A percentile compares a stretch with the other conserved stretches of the same genome.
Evolutionary conservation across 1,284 basidiomycete species (phyloP).

Genomic region (Phylloboletellus chloephorus): DNA sequence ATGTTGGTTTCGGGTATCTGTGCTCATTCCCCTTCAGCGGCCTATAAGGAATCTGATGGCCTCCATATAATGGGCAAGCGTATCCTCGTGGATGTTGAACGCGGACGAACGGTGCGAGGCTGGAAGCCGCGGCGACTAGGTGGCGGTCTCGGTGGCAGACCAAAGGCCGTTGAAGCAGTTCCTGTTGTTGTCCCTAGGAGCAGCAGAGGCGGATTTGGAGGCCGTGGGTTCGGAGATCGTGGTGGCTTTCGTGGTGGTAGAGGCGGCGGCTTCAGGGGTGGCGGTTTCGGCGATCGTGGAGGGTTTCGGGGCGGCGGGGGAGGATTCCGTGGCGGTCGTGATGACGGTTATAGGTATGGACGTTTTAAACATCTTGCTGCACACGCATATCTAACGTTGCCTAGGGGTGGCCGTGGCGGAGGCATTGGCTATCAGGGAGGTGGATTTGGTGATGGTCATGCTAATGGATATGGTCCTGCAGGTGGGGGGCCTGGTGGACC

Average conservation of each 20-base stretch:
- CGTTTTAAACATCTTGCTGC: conserved; percentile 19
- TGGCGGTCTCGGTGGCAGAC: conserved; percentile 90
- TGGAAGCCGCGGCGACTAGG: conserved; percentile 97
- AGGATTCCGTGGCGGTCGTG: conserved; percentile 38
- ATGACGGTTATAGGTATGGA: conserved; percentile 51
- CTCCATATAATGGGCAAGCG: conserved; percentile 92
- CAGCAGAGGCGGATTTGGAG: conserved; percentile 40
- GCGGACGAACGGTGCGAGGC: conserved; percentile 94
- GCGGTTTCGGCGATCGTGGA: conserved; percentile 34
- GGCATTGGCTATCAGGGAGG: conserved; percentile 67
- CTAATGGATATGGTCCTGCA: conserved; percentile 52
- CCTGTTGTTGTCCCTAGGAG: conserved; percentile 30
- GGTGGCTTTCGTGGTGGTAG: conserved; percentile 40
- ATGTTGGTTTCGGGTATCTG: conserved; percentile 11
- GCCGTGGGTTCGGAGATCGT: conserved; percentile 43
- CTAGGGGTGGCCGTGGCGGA: conserved; percentile 62
- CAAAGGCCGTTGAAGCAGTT: conserved; percentile 72
- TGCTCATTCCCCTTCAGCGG: conserved; percentile 52
- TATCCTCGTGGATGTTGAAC: conserved; percentile 96
- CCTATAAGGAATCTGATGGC: conserved; percentile 99
- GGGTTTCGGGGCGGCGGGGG: conserved; percentile 37
- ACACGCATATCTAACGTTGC: conserved; percentile 16
- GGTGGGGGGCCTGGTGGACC: conserved; percentile 41
- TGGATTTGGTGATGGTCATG: conserved; percentile 52
- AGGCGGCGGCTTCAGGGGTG: conserved; percentile 37